Evolutionary conservation across 768 basidiomycete species (phyloP).

Genomic region (Baorangia bicolor): DNA sequence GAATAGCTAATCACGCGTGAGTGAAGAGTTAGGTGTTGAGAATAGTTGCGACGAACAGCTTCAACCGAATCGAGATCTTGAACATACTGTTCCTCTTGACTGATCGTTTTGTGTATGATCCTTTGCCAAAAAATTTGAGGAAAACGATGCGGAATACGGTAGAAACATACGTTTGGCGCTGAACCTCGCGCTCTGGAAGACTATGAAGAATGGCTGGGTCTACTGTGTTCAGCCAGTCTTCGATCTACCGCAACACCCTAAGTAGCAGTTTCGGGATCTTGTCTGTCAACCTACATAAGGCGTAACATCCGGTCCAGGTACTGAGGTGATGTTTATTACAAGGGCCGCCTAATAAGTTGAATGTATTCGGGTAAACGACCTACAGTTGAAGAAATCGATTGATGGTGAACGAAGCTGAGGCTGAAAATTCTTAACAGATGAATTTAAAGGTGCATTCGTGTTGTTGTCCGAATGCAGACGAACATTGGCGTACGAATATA

Average conservation of each 20-base stretch:
- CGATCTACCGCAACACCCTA: constrained; percentile 24
- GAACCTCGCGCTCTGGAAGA: constrained; percentile 77
- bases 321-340: constrained; percentile 20
- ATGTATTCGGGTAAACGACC: constrained; percentile 7
- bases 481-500: constrained; percentile 6
- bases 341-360: constrained; percentile 21
- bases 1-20: constrained; percentile 43
- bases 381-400: constrained; percentile 23
- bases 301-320: constrained; percentile 27
- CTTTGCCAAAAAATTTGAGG: constrained; percentile 27
- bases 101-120: constrained; percentile 84
- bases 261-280: constrained; percentile 12
- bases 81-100: constrained; percentile 86
- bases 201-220: constrained; percentile 46
- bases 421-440: constrained; percentile 22
- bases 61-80: constrained; percentile 86
- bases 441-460: constrained; percentile 4
- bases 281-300: constrained; percentile 35
- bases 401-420: constrained; percentile 20
- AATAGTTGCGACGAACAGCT: constrained; percentile 40
- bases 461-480: constrained; percentile 17
- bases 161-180: constrained; percentile 63
- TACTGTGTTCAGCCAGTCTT: constrained; percentile 55
- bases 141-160: not conserved
- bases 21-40: constrained; percentile 34